A percentile compares a stretch with the other conserved stretches of the same genome.
Conservation (phyloP, 176 grass and related monocot genomes). For the Triticum dicoccoides region DNA sequence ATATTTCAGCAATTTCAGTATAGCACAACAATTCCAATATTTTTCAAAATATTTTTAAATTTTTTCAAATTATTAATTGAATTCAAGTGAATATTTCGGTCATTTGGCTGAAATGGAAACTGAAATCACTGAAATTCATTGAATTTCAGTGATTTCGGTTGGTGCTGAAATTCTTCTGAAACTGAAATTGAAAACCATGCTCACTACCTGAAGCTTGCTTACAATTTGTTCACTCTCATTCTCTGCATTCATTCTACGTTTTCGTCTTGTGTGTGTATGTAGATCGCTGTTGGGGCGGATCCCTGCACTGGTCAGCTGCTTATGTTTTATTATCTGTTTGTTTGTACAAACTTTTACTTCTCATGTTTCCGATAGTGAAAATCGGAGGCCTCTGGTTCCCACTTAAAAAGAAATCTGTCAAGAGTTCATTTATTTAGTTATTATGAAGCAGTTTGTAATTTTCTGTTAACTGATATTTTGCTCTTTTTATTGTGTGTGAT, state of each 20-base stretch:
- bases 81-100: too few relatives aligned
- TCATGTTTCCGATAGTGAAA: not conserved
- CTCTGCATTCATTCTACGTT: not conserved
- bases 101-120: too few relatives aligned
- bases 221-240: not conserved
- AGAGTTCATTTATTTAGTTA: not conserved
- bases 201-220: not conserved
- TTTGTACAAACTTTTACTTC: not conserved
- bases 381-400: not conserved
- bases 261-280: not conserved
- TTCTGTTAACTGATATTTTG: not conserved
- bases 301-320: not conserved
- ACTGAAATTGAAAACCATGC: not conserved
- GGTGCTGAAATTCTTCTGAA: too few relatives aligned
- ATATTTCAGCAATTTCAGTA: too few relatives aligned
- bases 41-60: too few relatives aligned
- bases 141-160: too few relatives aligned
- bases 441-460: not conserved
- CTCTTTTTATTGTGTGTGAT: conserved; percentile 2
- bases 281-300: not conserved
- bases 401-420: not conserved
- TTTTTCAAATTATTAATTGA: too few relatives aligned
- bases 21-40: too few relatives aligned
- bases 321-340: not conserved
- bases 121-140: too few relatives aligned